phyloP scores from a whole-genome alignment of 2,329 filamentous ascomycete genomes.

The Mycosphaerella arachidis region DNA sequence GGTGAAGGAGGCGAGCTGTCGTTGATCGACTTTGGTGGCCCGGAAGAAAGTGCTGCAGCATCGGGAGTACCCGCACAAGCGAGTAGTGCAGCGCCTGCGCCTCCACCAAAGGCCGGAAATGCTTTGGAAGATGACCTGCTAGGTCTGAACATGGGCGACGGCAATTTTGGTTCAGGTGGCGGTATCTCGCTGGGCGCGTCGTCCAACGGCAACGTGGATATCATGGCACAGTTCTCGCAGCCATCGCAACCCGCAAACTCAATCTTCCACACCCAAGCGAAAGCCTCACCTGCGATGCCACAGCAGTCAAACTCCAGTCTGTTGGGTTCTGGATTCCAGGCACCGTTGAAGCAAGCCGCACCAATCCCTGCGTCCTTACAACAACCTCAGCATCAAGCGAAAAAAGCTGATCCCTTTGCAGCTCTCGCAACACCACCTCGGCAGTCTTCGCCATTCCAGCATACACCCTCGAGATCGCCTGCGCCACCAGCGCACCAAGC shows the following conservation, averaged over 20 bases:
- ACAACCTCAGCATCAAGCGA: conserved; percentile 24
- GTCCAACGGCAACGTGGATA: conserved; percentile 24
- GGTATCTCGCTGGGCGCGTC: conserved; percentile 69
- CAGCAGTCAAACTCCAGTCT: conserved; percentile 49
- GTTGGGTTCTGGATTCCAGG: conserved; percentile 31
- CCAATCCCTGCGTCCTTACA: conserved; percentile 37
- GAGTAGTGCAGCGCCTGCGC: conserved; percentile 36
- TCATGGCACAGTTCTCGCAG: conserved; percentile 35
- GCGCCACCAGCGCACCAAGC: conserved; percentile 21
- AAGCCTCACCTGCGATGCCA: conserved; percentile 13
- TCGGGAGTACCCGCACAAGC: conserved; percentile 1
- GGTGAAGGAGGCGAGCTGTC: conserved; percentile 75
- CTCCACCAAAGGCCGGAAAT: conserved; percentile 49
- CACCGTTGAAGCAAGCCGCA: conserved; percentile 47
- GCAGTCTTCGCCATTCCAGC: conserved; percentile 47
- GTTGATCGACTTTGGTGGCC: conserved; percentile 82
- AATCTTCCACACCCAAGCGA: conserved; percentile 26
- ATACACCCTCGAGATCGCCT: conserved; percentile 39
- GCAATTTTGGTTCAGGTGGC: conserved; percentile 67
- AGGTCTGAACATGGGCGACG: conserved; percentile 75
- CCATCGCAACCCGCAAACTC: conserved; percentile 26
- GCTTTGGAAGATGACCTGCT: conserved; percentile 86
- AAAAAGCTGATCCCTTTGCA: conserved; percentile 58
- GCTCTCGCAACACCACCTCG: conserved; percentile 52
- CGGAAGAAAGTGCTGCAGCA: conserved; percentile 41